These are phyloP conservation scores for Annulohypoxylon bovei DNA, from an alignment of 495 filamentous ascomycete species.

Conservation along the genomic window DNA sequence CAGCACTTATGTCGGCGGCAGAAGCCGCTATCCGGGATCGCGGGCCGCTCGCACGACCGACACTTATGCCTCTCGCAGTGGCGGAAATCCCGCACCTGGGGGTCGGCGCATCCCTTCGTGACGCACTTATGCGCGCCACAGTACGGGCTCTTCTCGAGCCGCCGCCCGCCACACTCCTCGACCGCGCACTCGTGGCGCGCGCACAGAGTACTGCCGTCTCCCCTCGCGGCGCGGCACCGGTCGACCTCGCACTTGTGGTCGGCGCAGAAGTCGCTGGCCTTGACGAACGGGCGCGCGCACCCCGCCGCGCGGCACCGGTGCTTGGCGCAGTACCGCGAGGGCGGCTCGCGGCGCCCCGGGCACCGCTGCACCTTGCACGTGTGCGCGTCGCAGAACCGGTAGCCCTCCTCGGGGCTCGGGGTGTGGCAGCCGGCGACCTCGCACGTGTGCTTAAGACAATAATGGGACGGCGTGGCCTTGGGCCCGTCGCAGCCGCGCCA, in stretches of 20 bases:
- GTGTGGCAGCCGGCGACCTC: slow-evolving; percentile 22
- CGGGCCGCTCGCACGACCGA: slow-evolving; percentile 25
- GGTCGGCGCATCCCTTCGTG: slow-evolving; percentile 21
- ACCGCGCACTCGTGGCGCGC: slow-evolving; percentile 28
- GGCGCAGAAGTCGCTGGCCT: slow-evolving; percentile 26
- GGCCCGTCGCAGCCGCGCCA: slow-evolving; percentile 30
- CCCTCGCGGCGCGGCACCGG: slow-evolving; percentile 22
- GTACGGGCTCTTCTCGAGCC: slow-evolving; percentile 27
- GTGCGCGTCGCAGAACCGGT: slow-evolving; percentile 29
- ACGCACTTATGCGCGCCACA: slow-evolving; percentile 38
- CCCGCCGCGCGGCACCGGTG: slow-evolving; percentile 15
- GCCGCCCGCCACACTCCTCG: slow-evolving; percentile 11
- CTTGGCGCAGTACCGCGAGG: slow-evolving; percentile 28
- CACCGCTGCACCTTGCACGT: slow-evolving; percentile 31
- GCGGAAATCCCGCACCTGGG: slow-evolving; percentile 16
- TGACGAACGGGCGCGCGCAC: slow-evolving; percentile 16
- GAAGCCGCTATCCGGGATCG: slow-evolving; percentile 32
- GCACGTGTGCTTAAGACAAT: slow-evolving; percentile 32
- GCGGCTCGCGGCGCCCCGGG: slow-evolving; percentile 14
- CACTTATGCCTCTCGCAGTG: slow-evolving; percentile 34
- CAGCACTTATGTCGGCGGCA: slow-evolving; percentile 38
- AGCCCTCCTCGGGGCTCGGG: slow-evolving; percentile 26
- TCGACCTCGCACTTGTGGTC: slow-evolving; percentile 33
- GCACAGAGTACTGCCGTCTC: slow-evolving; percentile 16
- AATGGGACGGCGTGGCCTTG: slow-evolving; percentile 4